A percentile compares a stretch with the other conserved stretches of the same genome.
Conservation (phyloP, 179 eudicot species). For the Beta corolliflora region DNA sequence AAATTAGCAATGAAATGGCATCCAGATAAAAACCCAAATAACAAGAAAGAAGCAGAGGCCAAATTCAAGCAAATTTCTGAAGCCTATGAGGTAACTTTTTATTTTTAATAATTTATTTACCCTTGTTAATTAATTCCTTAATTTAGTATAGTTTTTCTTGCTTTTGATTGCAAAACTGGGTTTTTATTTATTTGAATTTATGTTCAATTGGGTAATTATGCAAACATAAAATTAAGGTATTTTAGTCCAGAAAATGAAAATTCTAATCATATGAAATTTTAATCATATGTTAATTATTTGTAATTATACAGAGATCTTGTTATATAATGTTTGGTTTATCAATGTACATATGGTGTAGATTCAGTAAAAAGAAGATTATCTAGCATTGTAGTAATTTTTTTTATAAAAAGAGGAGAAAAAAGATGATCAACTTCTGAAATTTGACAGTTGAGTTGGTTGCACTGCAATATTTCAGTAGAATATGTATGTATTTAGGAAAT, state of each 20-base stretch:
- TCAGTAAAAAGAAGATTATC: too few relatives aligned
- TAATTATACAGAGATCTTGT: not conserved
- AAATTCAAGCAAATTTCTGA: conserved; percentile 61
- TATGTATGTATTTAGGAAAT: too few relatives aligned
- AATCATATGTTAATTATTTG: not conserved
- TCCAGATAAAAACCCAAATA: conserved; percentile 58
- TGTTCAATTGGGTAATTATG: not conserved
- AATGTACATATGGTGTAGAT: too few relatives aligned
- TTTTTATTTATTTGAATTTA: not conserved
- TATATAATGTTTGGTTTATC: too few relatives aligned
- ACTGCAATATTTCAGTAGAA: too few relatives aligned
- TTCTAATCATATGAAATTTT: too few relatives aligned
- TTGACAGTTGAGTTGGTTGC: too few relatives aligned
- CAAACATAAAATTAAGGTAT: not conserved
- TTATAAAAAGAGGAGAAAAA: too few relatives aligned
- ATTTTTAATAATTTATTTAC: not conserved
- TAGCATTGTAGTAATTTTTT: too few relatives aligned
- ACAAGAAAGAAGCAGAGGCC: conserved; percentile 58
- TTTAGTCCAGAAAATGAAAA: not conserved
- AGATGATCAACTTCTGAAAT: too few relatives aligned
- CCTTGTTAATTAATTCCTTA: not conserved
- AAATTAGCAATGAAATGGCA: conserved; percentile 69
- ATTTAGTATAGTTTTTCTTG: not conserved
- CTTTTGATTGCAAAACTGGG: not conserved
- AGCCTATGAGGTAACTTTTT: conserved; percentile 47